Percentiles rank a stretch among this genome's conserved stretches.
These are phyloP conservation scores for Chrysosporium keratinophilum DNA, from an alignment of 2,329 filamentous ascomycete species.

Conservation along the genomic window DNA sequence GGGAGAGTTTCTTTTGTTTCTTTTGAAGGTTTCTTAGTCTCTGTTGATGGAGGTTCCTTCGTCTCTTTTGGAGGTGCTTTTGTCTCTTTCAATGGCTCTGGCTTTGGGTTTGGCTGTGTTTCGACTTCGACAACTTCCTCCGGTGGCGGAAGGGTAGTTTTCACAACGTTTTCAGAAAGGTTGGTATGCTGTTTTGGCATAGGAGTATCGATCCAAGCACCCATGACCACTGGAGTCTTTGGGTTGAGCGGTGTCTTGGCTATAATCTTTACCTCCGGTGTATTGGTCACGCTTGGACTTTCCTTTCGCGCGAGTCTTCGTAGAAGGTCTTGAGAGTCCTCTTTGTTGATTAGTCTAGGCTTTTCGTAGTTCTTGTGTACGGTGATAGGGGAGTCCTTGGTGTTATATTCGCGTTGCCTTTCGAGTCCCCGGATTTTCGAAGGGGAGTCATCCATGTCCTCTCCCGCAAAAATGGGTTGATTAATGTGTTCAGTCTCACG, in stretches of 20 bases:
- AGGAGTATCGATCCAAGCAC: conserved; percentile 40
- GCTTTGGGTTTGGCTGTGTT: background rate
- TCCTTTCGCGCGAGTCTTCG: conserved; percentile 34
- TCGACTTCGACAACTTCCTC: background rate
- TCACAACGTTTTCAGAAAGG: conserved; percentile 13
- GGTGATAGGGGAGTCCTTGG: background rate
- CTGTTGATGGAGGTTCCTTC: background rate
- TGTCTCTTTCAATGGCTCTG: conserved; percentile 4
- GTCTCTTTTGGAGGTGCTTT: background rate
- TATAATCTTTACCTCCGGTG: conserved; percentile 28
- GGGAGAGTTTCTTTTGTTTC: background rate
- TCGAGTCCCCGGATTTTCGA: background rate
- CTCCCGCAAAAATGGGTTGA: background rate
- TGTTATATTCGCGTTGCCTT: background rate
- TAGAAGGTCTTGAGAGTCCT: conserved; percentile 34
- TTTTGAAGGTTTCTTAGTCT: background rate
- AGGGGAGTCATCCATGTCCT: background rate
- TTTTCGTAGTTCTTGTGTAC: conserved; percentile 2
- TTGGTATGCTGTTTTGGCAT: conserved; percentile 29
- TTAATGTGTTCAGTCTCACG: background rate
- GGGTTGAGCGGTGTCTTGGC: conserved; percentile 28
- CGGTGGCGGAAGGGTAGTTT: background rate
- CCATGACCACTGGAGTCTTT: conserved; percentile 37
- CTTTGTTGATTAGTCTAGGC: conserved; percentile 8
- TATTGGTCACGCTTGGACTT: conserved; percentile 26